Conservation (phyloP, 768 basidiomycete genomes). For the Suillus luteus region DNA sequence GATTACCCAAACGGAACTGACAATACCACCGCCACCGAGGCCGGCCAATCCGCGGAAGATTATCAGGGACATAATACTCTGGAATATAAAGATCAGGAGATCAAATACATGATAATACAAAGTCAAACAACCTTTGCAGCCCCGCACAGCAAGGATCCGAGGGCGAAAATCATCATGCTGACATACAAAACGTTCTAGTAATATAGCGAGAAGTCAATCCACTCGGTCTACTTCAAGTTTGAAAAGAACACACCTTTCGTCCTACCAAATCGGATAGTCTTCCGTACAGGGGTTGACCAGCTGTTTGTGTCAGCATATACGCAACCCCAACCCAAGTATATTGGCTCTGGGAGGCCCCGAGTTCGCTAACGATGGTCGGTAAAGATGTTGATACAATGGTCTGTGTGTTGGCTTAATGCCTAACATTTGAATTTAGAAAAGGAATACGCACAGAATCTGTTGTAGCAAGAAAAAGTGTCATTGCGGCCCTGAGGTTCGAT, state of each 20-base stretch:
- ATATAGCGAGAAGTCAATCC: constrained; percentile 12
- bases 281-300: constrained; percentile 82
- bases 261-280: constrained; percentile 79
- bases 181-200: constrained; percentile 64
- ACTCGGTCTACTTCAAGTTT: constrained; percentile 4
- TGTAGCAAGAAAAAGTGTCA: constrained; percentile 83
- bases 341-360: constrained; percentile 65
- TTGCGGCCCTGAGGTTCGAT: constrained; percentile 56
- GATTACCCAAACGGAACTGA: constrained; percentile 83
- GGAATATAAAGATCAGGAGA: constrained; percentile 22
- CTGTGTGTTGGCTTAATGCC: constrained; percentile 29
- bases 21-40: constrained; percentile 86
- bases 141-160: constrained; percentile 82
- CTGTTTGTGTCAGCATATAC: constrained; percentile 86
- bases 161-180: constrained; percentile 73
- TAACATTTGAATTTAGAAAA: constrained; percentile 5
- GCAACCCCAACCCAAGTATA: constrained; percentile 88
- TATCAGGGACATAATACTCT: constrained; percentile 62
- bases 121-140: constrained; percentile 56
- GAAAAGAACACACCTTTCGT: constrained; percentile 57
- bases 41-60: constrained; percentile 67
- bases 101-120: constrained; percentile 18
- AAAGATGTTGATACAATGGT: constrained; percentile 82
- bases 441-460: constrained; percentile 70
- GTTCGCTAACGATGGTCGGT: constrained; percentile 75